A percentile compares a stretch with the other conserved stretches of the same genome.
Evolutionary conservation across 495 filamentous ascomycete species (phyloP).

Genomic region (Antarctomyces pellizariae): DNA sequence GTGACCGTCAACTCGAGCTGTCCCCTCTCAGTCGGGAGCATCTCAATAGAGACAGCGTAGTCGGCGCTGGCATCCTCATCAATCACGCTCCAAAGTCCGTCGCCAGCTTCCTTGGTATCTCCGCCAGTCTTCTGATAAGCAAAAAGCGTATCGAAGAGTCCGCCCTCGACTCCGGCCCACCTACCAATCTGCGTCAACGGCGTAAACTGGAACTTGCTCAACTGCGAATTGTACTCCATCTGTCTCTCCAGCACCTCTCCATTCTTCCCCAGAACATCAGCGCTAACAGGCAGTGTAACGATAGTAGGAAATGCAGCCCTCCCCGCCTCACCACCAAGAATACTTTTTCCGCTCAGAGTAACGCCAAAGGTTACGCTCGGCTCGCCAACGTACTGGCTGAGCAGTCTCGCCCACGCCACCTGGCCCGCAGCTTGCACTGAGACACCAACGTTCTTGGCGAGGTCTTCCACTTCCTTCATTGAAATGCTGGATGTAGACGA

Average conservation of each 20-base stretch:
- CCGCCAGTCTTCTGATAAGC: conserved; percentile 42
- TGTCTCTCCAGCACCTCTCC: conserved; percentile 28
- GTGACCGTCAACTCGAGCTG: conserved; percentile 33
- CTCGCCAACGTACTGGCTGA: conserved; percentile 53
- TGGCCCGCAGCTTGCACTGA: conserved; percentile 49
- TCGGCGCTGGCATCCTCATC: conserved; percentile 33
- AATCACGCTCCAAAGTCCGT: conserved; percentile 21
- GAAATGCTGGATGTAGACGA: conserved; percentile 18
- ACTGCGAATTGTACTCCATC: conserved; percentile 31
- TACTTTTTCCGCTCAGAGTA: conserved; percentile 45
- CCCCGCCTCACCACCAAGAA: conserved; percentile 21
- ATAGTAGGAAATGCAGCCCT: conserved; percentile 46
- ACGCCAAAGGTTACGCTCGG: conserved; percentile 41
- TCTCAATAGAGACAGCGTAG: conserved; percentile 42
- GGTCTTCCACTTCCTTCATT: conserved; percentile 23
- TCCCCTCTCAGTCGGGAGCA: conserved; percentile 25
- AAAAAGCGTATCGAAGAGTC: conserved; percentile 58
- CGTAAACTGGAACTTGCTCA: conserved; percentile 44
- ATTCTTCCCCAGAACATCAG: conserved; percentile 25
- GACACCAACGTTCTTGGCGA: conserved; percentile 27
- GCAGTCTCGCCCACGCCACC: conserved; percentile 47
- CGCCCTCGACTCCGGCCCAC: conserved; percentile 31
- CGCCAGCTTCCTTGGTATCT: conserved; percentile 3
- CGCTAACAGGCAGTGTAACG: conserved; percentile 42
- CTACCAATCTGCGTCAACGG: conserved; percentile 43